Evolutionary conservation across 768 basidiomycete genomes (phyloP).

Genomic region (Tephrocybe sp.): DNA sequence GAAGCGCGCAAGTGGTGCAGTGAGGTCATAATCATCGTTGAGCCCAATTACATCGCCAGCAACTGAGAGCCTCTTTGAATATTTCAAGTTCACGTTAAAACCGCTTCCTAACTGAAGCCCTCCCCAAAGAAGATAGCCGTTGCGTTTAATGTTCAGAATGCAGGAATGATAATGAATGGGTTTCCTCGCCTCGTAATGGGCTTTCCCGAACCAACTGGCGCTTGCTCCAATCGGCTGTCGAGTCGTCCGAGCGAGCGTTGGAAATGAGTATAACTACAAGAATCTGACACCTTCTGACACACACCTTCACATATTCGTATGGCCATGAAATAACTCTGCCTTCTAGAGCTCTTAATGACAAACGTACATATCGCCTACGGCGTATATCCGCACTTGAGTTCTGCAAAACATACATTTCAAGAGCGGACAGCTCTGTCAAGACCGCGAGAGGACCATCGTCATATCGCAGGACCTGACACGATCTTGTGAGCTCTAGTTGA

Average conservation of each 20-base stretch:
- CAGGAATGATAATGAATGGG: constrained; percentile 45
- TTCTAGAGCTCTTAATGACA: constrained; percentile 65
- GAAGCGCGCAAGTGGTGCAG: constrained; percentile 59
- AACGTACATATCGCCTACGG: constrained; percentile 52
- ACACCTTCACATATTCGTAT: constrained; percentile 55
- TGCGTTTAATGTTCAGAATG: constrained; percentile 49
- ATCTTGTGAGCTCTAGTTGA: not conserved
- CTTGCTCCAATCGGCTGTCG: constrained; percentile 46
- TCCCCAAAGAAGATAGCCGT: constrained; percentile 49
- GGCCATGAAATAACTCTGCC: constrained; percentile 62
- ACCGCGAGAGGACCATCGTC: constrained; percentile 56
- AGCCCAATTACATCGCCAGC: constrained; percentile 58
- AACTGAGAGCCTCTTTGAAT: constrained; percentile 47
- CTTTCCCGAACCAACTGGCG: constrained; percentile 39
- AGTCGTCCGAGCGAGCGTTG: not conserved
- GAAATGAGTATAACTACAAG: not conserved
- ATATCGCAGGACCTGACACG: constrained; percentile 58
- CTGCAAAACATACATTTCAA: constrained; percentile 59
- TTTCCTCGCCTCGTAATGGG: constrained; percentile 50
- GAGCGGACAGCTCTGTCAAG: constrained; percentile 43
- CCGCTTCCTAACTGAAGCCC: constrained; percentile 64
- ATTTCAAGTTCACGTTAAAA: constrained; percentile 59
- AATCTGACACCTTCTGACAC: constrained; percentile 18
- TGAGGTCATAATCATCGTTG: constrained; percentile 63
- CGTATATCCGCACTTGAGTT: constrained; percentile 51